Base-by-base conservation (phyloP, 2,329 filamentous ascomycete species). In the Phyllosticta citribraziliensis region DNA sequence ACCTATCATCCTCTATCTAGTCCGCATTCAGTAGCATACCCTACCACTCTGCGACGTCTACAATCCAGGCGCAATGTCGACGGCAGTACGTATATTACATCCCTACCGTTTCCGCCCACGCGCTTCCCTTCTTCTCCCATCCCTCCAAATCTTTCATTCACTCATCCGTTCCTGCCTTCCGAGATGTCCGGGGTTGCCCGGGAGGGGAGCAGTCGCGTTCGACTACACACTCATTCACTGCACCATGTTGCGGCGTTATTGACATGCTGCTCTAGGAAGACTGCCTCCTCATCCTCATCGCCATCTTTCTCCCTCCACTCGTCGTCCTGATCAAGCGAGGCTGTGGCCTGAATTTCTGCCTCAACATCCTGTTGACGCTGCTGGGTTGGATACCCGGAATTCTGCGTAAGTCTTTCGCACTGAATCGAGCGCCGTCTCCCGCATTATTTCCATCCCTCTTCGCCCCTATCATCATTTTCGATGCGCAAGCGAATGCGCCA, bases 301-400 rank as follows among this genome's bases (percentile, higher is more conserved):
- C 58, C 24, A 56, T 60, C n/a, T 56, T 60, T 33, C 52, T 60
- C 24, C 58, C 58, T 3, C 58, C 58, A 2, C 52, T 60, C 35
- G 58, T 60, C 2, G 58, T 60, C 6, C 19, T 60, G 9, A 54
- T 54, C 8, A 60, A 56, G 53, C 40, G 40, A 3, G 58, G 58
- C 53, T 60, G 58, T 12, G 58, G 58, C 22, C 52, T 53, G 40
- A 52, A 22, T 20, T 52, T 60, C 52, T 60, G 58, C 24, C 53
- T 60, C 4, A 60, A 56, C 22, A 35, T 60, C 24, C 5, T 60
- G 2, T 24, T 60, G 24, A 60, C 58, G 4, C 35, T 60, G 5
- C 40, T 60, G 11, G 58, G 58, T 2, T 60, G 58, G 58, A 60
- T 60, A 47, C 58, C 58, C 3, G 58, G 58, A 6, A 54, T 60